Base-by-base conservation (phyloP, 192 early-diverging fungal species). In the Rhizophagus clarus region DNA sequence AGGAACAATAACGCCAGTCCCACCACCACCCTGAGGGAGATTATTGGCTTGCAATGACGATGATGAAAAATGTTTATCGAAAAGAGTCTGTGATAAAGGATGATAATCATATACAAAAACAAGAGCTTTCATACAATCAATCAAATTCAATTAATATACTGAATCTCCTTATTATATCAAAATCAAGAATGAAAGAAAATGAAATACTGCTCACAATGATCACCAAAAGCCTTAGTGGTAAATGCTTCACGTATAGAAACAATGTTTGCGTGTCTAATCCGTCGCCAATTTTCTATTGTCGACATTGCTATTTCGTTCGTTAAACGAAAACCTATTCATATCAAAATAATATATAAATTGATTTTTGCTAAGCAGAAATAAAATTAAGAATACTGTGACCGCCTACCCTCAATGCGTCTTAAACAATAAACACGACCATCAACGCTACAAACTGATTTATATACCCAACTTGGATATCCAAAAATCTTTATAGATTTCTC, bases 61-160 rank as follows among this genome's bases (percentile, higher is more conserved):
- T 8, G 89, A 82, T 8, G 87, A 76, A 76, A 96, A 95, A 83
- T 94, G 90, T 32, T 91, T 90, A 11, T 89, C 86, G 75, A 84
- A 88, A 2, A 96, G 81, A 0, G 95, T 95, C 66, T 85, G 87
- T 10, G 93, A 87, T 28, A 93, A 91, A 11, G 97, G 97, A 86
- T 96, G 93, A 83, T 94, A 98, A 82, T 98, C 97, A 82, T 95
- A 97, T 7, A 98, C 96, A 81, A 99, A 90, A 12, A 98, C 91
- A n/a, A 99, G 88, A n/a, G 98, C 92, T 93, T 76, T 72, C 12
- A 72, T 51, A 72, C 47, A 24, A 72, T 29, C n/a, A 42, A 60
- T 26, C 40, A 34, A 17, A 66, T 67, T 15, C 15, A 47, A 24
- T 63, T 7, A 42, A 74, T 24, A 80, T 51, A 66, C 34, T 6